Evolutionary conservation across 257 asterid genomes (phyloP).

Genomic region (Lycium ferocissimum): DNA sequence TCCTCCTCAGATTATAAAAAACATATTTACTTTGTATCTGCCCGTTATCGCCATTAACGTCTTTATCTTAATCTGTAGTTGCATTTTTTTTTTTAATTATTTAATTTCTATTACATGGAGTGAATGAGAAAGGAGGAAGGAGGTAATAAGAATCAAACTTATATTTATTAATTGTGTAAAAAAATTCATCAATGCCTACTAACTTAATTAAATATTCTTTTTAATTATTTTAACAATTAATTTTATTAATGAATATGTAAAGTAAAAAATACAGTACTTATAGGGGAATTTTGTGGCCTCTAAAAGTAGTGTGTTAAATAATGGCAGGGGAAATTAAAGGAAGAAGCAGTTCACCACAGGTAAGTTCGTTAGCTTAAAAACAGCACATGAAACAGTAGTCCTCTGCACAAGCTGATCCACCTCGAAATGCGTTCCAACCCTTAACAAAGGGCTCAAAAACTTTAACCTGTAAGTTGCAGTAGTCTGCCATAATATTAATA

Average conservation of each 20-base stretch:
- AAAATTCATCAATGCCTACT: no score
- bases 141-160: not conserved
- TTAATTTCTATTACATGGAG: not conserved
- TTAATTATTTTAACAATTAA: no score
- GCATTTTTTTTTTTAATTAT: not conserved
- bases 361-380: slow-evolving; percentile 43
- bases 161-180: not conserved
- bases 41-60: slow-evolving; percentile 46
- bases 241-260: no score
- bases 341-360: slow-evolving; percentile 47
- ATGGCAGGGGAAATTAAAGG: not conserved
- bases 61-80: not conserved
- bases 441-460: slow-evolving; percentile 12
- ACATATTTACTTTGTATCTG: slow-evolving; percentile 23
- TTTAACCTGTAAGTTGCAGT: slow-evolving; percentile 35
- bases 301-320: not conserved
- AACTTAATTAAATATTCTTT: no score
- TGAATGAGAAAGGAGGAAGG: not conserved
- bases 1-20: slow-evolving; percentile 17
- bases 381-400: slow-evolving; percentile 64
- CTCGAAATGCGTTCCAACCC: slow-evolving; percentile 72
- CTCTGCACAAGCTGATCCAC: slow-evolving; percentile 60
- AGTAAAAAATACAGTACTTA: no score
- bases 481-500: not conserved
- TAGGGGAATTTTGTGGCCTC: not conserved